phyloP scores from a whole-genome alignment of 805 yeast species.

The Yamadazyma insecticola region DNA sequence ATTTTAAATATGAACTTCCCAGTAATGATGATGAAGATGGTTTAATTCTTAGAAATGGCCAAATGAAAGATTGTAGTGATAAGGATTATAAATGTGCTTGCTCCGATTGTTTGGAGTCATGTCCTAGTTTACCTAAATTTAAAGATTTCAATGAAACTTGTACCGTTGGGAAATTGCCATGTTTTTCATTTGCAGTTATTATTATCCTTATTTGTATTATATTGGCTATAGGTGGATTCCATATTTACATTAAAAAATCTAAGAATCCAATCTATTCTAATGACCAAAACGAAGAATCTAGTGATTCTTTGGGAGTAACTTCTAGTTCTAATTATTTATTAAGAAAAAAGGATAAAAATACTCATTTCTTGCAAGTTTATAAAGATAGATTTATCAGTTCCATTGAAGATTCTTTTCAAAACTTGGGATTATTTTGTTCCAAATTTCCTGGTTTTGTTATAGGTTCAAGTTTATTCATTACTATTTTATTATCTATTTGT shows the following conservation, averaged over 20 bases:
- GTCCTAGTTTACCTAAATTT: slow-evolving; percentile 63
- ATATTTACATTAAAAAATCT: slow-evolving; percentile 22
- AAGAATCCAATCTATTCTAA: slow-evolving; percentile 7
- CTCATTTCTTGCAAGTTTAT: background rate
- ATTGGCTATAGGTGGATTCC: slow-evolving; percentile 41
- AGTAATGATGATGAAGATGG: slow-evolving; percentile 10
- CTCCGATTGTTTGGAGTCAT: slow-evolving; percentile 77
- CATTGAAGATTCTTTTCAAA: slow-evolving; percentile 36
- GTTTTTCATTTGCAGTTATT: slow-evolving; percentile 64
- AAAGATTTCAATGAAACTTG: slow-evolving; percentile 38
- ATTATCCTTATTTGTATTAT: slow-evolving; percentile 39
- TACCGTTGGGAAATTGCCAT: slow-evolving; percentile 58
- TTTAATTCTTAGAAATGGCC: slow-evolving; percentile 21
- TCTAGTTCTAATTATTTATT: slow-evolving; percentile 12
- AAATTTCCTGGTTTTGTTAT: slow-evolving; percentile 44
- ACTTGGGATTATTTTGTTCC: slow-evolving; percentile 58
- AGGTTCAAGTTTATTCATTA: slow-evolving; percentile 20
- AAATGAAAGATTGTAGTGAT: slow-evolving; percentile 55
- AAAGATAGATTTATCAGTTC: slow-evolving; percentile 1
- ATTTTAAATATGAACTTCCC: slow-evolving; percentile 52
- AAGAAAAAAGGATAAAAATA: background rate
- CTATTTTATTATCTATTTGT: slow-evolving; percentile 49
- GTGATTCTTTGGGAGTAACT: slow-evolving; percentile 11
- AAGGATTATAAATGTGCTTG: slow-evolving; percentile 76
- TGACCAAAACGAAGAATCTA: background rate